These are phyloP conservation scores for Chytridium lagenaria DNA, from an alignment of 371 early-diverging fungal species.

Conservation along the genomic window DNA sequence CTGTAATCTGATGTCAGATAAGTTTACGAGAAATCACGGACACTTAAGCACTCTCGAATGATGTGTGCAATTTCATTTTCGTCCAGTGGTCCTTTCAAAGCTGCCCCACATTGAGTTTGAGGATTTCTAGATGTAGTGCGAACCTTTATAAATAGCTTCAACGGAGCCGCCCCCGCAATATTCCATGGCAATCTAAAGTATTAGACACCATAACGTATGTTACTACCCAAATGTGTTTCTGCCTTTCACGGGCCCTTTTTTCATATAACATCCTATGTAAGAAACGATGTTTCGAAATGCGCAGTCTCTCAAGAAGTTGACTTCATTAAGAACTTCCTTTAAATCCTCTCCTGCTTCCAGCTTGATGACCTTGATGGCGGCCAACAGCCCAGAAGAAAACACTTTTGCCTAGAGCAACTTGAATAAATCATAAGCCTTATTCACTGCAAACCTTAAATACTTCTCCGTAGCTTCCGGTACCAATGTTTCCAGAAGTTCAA, in stretches of 20 bases:
- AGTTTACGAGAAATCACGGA: constrained; percentile 18
- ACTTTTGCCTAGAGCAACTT: constrained; percentile 44
- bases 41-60: constrained; percentile 51
- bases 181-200: constrained; percentile 62
- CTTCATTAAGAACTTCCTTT: constrained; percentile 62
- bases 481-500: constrained; percentile 58
- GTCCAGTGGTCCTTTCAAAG: too few relatives aligned
- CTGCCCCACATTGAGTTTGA: constrained; percentile 53
- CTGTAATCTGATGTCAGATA: too few relatives aligned
- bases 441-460: constrained; percentile 65
- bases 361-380: constrained; percentile 62
- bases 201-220: too few relatives aligned
- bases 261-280: constrained; percentile 62
- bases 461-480: constrained; percentile 63
- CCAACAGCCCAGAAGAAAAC: constrained; percentile 34
- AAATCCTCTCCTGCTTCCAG: constrained; percentile 64
- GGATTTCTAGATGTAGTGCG: too few relatives aligned
- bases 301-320: constrained; percentile 63
- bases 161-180: constrained; percentile 64
- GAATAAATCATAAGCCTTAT: too few relatives aligned
- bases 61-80: too few relatives aligned
- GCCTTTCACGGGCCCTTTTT: constrained; percentile 54
- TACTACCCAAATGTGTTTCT: constrained; percentile 61
- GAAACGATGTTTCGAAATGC: constrained; percentile 56
- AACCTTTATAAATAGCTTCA: constrained; percentile 57